Evolutionary conservation across 495 filamentous ascomycete genomes (phyloP), one percentile per base, ranked within the genome.

Genomic region (Penicillium cosmopolitanum): DNA sequence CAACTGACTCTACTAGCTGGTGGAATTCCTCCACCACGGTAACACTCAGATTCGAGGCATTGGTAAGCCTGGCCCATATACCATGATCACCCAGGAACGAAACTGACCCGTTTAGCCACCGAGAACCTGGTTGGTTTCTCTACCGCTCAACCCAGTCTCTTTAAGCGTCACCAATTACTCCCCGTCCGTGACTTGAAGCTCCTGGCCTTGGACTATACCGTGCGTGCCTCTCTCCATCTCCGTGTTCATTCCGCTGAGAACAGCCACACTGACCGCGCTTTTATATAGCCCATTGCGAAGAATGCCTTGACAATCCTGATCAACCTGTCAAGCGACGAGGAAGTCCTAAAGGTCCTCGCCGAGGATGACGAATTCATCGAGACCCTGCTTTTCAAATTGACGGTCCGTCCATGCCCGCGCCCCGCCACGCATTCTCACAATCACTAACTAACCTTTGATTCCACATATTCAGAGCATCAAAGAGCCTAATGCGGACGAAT

Each of bases 241-340:
- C 6, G 42, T 51, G 42, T 51, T 28, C 35, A 51, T 25, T 35
- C 43, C 21, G 11, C 31, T n/a, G n/a, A n/a, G n/a, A n/a, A n/a
- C n/a, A n/a, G n/a, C n/a, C n/a, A n/a, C 57, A 40, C 64, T 61
- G 23, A 56, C 3, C 54, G 10, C 15, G 18, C 18, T 10, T 21
- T 25, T 25, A 21, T 21, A 11, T 64, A 96, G 92, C 84, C 88
- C 65, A 96, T 96, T 58, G 89, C 94, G 19, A 91, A 92, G 65
- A 88, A 97, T 82, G 94, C 89, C n/a, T 73, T 98, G 57, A 95
- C 86, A 10, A 96, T 97, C 51, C 82, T 98, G 43, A 87, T 98
- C 71, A 98, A 98, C 72, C 82, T 98, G 38, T 91, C 93, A 12
- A 82, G 83, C 19, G 92, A 97, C 63, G 74, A 71, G 6, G 90